Evolutionary conservation across 2,329 filamentous ascomycete genomes (phyloP).

Genomic region (Scopulariopsis brevicaulis): DNA sequence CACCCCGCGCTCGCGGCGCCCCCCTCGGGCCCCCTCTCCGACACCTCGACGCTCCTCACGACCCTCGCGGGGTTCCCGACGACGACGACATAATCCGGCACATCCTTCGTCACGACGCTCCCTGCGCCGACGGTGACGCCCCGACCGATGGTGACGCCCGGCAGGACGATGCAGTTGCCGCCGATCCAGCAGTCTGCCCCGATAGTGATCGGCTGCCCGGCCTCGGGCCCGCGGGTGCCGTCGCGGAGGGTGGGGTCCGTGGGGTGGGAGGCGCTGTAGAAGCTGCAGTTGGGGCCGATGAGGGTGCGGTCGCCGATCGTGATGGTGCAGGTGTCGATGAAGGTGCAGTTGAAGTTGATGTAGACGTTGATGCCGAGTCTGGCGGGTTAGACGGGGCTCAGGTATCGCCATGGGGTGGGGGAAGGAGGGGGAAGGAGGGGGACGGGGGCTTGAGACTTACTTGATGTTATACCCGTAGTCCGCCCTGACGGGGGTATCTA

Average conservation of each 20-base stretch:
- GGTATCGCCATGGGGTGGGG: constrained; percentile 4
- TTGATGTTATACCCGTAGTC: constrained; percentile 72
- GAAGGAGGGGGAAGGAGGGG: neutral
- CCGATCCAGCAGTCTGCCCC: constrained; percentile 77
- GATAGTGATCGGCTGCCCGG: constrained; percentile 60
- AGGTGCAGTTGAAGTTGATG: constrained; percentile 63
- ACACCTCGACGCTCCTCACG: constrained; percentile 27
- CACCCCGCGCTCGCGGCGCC: neutral
- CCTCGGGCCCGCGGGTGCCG: constrained; percentile 64
- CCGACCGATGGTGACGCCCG: constrained; percentile 67
- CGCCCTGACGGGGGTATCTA: constrained; percentile 57
- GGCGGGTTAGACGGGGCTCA: neutral
- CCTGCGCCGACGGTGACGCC: constrained; percentile 69
- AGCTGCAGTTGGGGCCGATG: constrained; percentile 65
- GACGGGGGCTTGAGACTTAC: constrained; percentile 16
- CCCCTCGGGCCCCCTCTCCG: neutral
- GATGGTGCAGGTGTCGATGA: constrained; percentile 67
- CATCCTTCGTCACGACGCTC: constrained; percentile 71
- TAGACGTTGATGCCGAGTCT: constrained; percentile 60
- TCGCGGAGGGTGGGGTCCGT: constrained; percentile 64
- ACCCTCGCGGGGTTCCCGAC: constrained; percentile 57
- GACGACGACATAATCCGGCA: constrained; percentile 51
- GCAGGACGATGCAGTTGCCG: constrained; percentile 58
- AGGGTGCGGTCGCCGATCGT: constrained; percentile 67
- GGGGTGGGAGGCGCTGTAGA: constrained; percentile 69